Evolutionary conservation across 2,329 filamentous ascomycete genomes (phyloP).

Genomic region (Grosmannia huntii): DNA sequence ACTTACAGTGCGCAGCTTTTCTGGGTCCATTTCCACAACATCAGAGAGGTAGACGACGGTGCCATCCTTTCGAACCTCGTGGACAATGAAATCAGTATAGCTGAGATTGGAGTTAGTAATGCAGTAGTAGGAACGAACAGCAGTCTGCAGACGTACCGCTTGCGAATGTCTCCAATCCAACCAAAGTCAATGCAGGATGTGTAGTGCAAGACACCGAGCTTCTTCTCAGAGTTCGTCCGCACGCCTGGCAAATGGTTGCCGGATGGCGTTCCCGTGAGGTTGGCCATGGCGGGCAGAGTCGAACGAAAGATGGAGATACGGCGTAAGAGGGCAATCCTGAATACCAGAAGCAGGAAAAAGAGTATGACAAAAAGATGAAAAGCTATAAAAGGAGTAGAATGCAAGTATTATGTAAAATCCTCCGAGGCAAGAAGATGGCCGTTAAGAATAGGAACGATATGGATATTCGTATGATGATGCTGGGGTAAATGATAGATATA

Average conservation of each 20-base stretch:
- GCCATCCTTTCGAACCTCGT: slow-evolving; percentile 70
- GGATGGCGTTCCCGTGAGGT: not conserved
- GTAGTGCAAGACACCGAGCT: slow-evolving; percentile 28
- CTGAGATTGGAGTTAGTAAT: slow-evolving; percentile 22
- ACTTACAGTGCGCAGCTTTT: not conserved
- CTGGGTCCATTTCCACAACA: not conserved
- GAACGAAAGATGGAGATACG: not conserved
- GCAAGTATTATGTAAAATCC: not conserved
- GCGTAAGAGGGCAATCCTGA: not conserved
- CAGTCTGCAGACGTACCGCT: slow-evolving; percentile 21
- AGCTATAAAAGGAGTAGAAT: not conserved
- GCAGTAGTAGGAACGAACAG: slow-evolving; percentile 2
- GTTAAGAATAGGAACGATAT: not conserved
- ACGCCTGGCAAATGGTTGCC: slow-evolving; percentile 16
- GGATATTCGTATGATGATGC: not conserved
- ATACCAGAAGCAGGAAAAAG: not conserved
- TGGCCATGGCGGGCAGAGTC: slow-evolving; percentile 3
- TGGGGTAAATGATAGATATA: not conserved
- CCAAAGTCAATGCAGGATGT: slow-evolving; percentile 25
- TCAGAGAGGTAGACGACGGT: slow-evolving; percentile 57
- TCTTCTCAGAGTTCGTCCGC: slow-evolving; percentile 19
- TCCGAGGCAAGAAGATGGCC: not conserved
- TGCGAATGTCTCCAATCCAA: slow-evolving; percentile 31
- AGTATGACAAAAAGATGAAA: not conserved
- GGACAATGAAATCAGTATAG: slow-evolving; percentile 87